Evolutionary conservation across 2,329 filamentous ascomycete species (phyloP).

Genomic region (Stagonosporopsis chrysanthemi): DNA sequence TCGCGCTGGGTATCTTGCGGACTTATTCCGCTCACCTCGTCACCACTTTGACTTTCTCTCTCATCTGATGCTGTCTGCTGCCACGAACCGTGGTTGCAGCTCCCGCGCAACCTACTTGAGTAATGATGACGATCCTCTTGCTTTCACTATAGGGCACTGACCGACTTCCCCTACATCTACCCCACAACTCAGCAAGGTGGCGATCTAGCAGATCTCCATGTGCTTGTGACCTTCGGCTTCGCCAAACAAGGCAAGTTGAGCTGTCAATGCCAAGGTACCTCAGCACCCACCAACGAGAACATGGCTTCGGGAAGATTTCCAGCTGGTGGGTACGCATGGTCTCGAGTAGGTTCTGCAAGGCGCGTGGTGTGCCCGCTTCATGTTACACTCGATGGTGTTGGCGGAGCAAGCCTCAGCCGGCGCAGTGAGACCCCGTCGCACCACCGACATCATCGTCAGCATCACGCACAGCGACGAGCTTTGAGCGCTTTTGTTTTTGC

Average conservation of each 20-base stretch:
- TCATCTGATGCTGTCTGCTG: background rate
- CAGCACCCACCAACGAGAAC: background rate
- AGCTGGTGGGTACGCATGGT: constrained; percentile 7
- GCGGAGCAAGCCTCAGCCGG: constrained; percentile 15
- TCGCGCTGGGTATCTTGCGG: background rate
- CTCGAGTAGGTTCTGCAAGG: constrained; percentile 11
- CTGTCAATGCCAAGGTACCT: constrained; percentile 5
- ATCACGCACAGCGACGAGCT: background rate
- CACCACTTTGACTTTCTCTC: background rate
- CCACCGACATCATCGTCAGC: constrained; percentile 11
- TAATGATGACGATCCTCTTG: background rate
- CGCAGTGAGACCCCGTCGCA: constrained; percentile 11
- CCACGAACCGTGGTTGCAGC: background rate
- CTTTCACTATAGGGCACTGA: background rate
- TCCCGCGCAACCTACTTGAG: background rate
- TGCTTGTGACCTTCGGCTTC: constrained; percentile 16
- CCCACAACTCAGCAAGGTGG: constrained; percentile 11
- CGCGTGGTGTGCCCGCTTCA: constrained; percentile 1
- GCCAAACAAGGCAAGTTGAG: background rate
- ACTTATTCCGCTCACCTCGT: background rate
- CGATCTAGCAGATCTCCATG: constrained; percentile 11
- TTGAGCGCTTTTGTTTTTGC: background rate
- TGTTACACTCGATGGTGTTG: constrained; percentile 7
- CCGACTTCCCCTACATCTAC: constrained; percentile 5
- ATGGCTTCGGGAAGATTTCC: background rate